Conservation (phyloP, 2,329 filamentous ascomycete genomes). For the Hypoxylon sp. region DNA sequence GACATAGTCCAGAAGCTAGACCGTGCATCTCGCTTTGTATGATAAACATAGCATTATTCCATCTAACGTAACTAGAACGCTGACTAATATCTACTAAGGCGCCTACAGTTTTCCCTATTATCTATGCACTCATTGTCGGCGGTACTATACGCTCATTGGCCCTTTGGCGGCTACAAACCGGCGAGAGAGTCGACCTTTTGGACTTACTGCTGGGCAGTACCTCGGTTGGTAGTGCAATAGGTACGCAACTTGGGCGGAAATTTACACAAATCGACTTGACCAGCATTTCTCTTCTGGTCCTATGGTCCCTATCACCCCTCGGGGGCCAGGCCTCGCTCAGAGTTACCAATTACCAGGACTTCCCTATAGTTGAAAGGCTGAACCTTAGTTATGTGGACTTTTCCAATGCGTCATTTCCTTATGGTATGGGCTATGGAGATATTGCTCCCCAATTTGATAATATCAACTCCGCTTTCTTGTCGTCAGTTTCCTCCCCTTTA, state of each 20-base stretch:
- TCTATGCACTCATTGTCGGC: conserved; percentile 13
- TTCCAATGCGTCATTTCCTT: conserved; percentile 2
- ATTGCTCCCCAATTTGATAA: not conserved
- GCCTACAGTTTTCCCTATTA: conserved; percentile 13
- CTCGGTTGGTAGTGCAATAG: conserved; percentile 9
- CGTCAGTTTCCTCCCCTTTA: not conserved
- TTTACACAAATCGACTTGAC: conserved; percentile 10
- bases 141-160: conserved; percentile 18
- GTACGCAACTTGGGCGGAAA: conserved; percentile 12
- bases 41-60: not conserved
- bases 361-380: conserved; percentile 1
- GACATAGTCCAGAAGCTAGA: conserved; percentile 9
- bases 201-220: conserved; percentile 21
- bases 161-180: conserved; percentile 13
- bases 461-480: conserved; percentile 6
- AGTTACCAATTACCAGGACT: conserved; percentile 8
- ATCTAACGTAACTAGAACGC: not conserved
- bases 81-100: conserved; percentile 1
- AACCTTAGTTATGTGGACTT: conserved; percentile 11
- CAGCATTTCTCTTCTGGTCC: not conserved
- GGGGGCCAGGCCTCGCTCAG: conserved; percentile 18
- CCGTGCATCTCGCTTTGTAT: conserved; percentile 18
- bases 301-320: conserved; percentile 19
- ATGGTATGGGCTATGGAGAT: not conserved
- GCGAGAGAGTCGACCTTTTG: conserved; percentile 13